Evolutionary conservation across 176 grass and related monocot species (phyloP).

Genomic region (Paspalum vaginatum): DNA sequence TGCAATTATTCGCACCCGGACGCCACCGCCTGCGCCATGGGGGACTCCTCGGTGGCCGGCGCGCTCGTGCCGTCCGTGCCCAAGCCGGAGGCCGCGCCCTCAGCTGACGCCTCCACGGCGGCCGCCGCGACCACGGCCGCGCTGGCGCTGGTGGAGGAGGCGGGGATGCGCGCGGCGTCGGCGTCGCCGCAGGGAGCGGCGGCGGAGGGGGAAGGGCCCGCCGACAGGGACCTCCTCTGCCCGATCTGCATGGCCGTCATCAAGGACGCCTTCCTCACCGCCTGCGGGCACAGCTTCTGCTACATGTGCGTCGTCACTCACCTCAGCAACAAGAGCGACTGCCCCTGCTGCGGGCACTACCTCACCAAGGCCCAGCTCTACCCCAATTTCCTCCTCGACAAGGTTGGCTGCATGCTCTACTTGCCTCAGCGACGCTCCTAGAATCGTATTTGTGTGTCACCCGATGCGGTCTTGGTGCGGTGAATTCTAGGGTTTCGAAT

Average conservation of each 20-base stretch:
- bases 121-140: constrained; percentile 31
- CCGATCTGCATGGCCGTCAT: constrained; percentile 99
- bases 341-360: constrained; percentile 86
- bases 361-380: constrained; percentile 95
- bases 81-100: constrained; percentile 63
- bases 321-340: constrained; percentile 87
- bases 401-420: constrained; percentile 48
- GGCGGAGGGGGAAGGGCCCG: constrained; percentile 8
- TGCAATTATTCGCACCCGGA: constrained; percentile 42
- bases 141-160: constrained; percentile 24
- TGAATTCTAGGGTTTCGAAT: background rate
- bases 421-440: background rate
- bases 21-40: constrained; percentile 52
- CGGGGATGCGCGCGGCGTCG: constrained; percentile 21
- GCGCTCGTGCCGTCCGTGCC: constrained; percentile 85
- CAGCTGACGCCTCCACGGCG: constrained; percentile 46
- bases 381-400: constrained; percentile 96
- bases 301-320: constrained; percentile 99
- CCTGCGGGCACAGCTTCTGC: constrained; percentile 96
- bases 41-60: constrained; percentile 69
- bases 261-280: constrained; percentile 96
- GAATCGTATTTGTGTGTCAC: background rate
- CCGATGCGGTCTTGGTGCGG: background rate
- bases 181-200: background rate
- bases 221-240: constrained; percentile 87